A percentile compares a stretch with the other conserved stretches of the same genome.
phyloP scores from a whole-genome alignment of 768 basidiomycete species.

The Naganishia vaughanmartiniae region DNA sequence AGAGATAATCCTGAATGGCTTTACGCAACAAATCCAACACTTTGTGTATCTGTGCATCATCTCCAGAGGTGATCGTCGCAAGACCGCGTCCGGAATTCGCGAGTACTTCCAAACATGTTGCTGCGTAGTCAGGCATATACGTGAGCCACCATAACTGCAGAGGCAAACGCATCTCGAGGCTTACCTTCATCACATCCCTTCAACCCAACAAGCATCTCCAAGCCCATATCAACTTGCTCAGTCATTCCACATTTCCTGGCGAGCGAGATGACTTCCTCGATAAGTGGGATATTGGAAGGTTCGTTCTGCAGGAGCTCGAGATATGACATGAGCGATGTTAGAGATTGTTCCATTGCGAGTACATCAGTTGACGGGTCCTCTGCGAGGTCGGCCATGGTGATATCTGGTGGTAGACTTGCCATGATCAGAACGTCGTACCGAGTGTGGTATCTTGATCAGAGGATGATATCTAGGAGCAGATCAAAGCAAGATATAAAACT shows the following conservation, averaged over 20 bases:
- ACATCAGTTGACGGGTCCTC: not conserved
- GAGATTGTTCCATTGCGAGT: conserved; percentile 18
- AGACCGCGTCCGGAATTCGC: not conserved
- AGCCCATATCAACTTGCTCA: conserved; percentile 20
- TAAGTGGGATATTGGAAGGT: conserved; percentile 27
- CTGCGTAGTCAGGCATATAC: not conserved
- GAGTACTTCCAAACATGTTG: conserved; percentile 26
- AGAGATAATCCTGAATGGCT: conserved; percentile 10
- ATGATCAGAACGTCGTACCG: not conserved
- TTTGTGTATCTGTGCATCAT: not conserved
- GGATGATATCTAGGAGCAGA: not conserved
- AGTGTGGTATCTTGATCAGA: not conserved
- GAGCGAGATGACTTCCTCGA: conserved; percentile 4
- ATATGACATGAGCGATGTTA: conserved; percentile 14
- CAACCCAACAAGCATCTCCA: conserved; percentile 24
- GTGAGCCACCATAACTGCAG: not conserved
- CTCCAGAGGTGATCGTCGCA: not conserved
- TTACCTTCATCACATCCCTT: conserved; percentile 18
- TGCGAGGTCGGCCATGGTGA: conserved; percentile 4
- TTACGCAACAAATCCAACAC: conserved; percentile 4
- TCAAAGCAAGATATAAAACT: not conserved
- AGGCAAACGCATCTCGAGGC: not conserved
- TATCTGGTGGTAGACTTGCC: not conserved
- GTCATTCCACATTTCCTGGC: conserved; percentile 24
- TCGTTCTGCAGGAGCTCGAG: conserved; percentile 9